Evolutionary conservation across 495 filamentous ascomycete species (phyloP), one percentile per base, ranked within the genome.

Genomic region (Echria macrotheca): DNA sequence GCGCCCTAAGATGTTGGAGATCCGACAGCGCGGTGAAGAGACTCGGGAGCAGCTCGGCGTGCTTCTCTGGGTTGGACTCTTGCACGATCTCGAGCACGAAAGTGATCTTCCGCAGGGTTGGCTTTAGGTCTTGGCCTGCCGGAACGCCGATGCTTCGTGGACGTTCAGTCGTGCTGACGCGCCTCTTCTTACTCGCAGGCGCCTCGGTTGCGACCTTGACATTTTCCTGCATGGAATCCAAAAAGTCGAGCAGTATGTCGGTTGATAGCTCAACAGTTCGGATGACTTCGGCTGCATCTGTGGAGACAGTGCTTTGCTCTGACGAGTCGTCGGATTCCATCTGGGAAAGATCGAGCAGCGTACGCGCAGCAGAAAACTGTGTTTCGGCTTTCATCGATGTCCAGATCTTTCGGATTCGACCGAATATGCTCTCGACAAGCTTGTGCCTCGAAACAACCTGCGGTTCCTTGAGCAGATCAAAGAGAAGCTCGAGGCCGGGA

Each of bases 51-150:
- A 98, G 69, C 55, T 86, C 75, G 0, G 84, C 81, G 56, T 91
- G 83, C 14, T 77, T 71, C 51, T 80, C 81, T 1, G 86, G 82
- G 14, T 77, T 75, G 17, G 89, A 91, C 40, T 74, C 78, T 54
- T 95, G 89, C 10, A 97, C 73, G 10, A 96, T 69, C 60, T 96
- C 89, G 3, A 95, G 71, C n/a, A 95, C 85, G 54, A 95, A 82
- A 2, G 88, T 95, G 45, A 87, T 76, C 60, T 83, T 84, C 55
- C 77, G 79, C 56, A 95, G 73, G 5, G 79, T 72, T 31, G 75
- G 72, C 50, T 74, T 74, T 17, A 87, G 61, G 46, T 86, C 78
- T 5, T 69, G 62, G 14, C 65, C 69, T 31, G 52, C 51, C 37
- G 68, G 66, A 43, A 60, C 58, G 24, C 58, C 60, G 7, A 70